phyloP scores from a whole-genome alignment of 2,329 filamentous ascomycete genomes.

The Fusarium stilboides region DNA sequence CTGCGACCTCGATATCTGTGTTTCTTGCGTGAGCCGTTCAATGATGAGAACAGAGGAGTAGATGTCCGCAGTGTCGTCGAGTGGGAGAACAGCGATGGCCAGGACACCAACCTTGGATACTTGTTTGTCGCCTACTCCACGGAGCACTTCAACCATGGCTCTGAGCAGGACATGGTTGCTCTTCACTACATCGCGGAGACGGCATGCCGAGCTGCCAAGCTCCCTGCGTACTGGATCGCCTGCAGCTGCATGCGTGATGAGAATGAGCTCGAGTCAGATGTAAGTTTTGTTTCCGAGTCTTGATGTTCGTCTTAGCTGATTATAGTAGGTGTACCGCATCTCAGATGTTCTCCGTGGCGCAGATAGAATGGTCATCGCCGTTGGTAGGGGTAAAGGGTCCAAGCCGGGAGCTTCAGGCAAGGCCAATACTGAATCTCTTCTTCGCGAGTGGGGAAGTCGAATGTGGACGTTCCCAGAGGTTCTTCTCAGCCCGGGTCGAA shows the following conservation, averaged over 20 bases:
- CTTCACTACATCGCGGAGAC: slow-evolving; percentile 50
- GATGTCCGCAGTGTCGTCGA: slow-evolving; percentile 44
- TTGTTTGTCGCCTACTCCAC: slow-evolving; percentile 50
- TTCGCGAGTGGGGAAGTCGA: slow-evolving; percentile 49
- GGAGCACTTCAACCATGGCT: slow-evolving; percentile 46
- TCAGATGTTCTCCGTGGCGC: slow-evolving; percentile 49
- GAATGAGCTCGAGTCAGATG: slow-evolving; percentile 45
- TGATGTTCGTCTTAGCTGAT: slow-evolving; percentile 8
- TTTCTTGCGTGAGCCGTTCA: slow-evolving; percentile 46
- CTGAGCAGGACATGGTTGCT: slow-evolving; percentile 45
- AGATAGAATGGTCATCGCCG: slow-evolving; percentile 46
- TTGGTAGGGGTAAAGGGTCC: slow-evolving; percentile 40
- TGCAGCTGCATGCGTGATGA: slow-evolving; percentile 50
- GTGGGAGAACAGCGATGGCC: slow-evolving; percentile 44
- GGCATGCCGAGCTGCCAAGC: slow-evolving; percentile 46
- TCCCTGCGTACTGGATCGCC: slow-evolving; percentile 49
- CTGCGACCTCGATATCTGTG: slow-evolving; percentile 47
- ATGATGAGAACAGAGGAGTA: slow-evolving; percentile 44
- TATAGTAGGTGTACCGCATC: slow-evolving; percentile 45
- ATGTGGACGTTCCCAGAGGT: slow-evolving; percentile 52
- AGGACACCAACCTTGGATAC: slow-evolving; percentile 41
- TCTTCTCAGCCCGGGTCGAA: slow-evolving; percentile 47
- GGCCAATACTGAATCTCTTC: slow-evolving; percentile 42
- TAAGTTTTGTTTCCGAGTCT: slow-evolving; percentile 9
- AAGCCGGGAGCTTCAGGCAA: slow-evolving; percentile 24